Conservation (phyloP, 306 rosid genomes). For the Begonia masoniana region DNA sequence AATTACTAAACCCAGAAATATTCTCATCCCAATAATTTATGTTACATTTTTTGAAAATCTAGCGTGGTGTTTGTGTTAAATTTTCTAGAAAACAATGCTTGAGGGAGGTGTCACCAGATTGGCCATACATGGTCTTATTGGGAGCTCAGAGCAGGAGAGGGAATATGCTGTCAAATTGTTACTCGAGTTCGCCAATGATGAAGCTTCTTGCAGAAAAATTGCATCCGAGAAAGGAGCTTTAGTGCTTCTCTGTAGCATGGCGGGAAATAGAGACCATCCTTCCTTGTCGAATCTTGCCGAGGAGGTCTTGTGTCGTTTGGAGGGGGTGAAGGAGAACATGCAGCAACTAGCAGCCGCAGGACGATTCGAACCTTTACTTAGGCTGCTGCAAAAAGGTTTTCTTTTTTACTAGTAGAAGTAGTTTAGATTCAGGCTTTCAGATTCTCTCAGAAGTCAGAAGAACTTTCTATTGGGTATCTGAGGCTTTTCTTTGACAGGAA, state of each 20-base stretch:
- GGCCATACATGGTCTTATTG: slow-evolving; percentile 52
- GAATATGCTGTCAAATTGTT: slow-evolving; percentile 42
- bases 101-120: slow-evolving; percentile 38
- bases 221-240: slow-evolving; percentile 40
- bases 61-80: neutral
- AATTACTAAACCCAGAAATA: too few species aligned
- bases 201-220: slow-evolving; percentile 37
- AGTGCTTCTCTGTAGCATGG: too few species aligned
- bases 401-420: too few species aligned
- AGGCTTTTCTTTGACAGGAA: slow-evolving; percentile 24
- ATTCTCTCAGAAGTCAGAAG: slow-evolving; percentile 1
- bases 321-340: too few species aligned
- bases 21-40: too few species aligned
- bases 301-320: too few species aligned
- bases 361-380: too few species aligned
- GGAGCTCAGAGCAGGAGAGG: slow-evolving; percentile 48
- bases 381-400: too few species aligned
- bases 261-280: too few species aligned
- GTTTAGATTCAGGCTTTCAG: slow-evolving; percentile 1
- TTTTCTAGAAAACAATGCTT: slow-evolving; percentile 38
- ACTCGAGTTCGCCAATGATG: slow-evolving; percentile 37
- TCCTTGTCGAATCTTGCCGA: too few species aligned
- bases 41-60: neutral
- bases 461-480: slow-evolving; percentile 6
- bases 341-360: too few species aligned